Conservation (phyloP, 2,329 filamentous ascomycete genomes). For the Aureobasidium uvarum region DNA sequence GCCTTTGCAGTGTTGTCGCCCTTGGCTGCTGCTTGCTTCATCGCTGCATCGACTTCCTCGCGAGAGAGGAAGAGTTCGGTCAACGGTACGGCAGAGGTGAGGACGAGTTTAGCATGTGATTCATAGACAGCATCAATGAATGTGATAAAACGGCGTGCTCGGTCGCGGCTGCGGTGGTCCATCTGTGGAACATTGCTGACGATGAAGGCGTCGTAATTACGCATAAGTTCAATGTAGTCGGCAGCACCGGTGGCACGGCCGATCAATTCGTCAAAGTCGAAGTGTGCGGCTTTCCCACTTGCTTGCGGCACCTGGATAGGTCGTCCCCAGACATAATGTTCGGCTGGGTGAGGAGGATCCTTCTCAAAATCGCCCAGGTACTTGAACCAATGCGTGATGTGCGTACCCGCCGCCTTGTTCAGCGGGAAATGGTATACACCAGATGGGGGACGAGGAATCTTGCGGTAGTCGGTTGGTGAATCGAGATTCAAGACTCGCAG, state of each 20-base stretch:
- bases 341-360: conserved; percentile 72
- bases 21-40: conserved; percentile 39
- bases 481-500: conserved; percentile 92
- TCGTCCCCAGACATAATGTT: conserved; percentile 87
- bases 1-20: conserved; percentile 33
- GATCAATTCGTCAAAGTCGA: conserved; percentile 90
- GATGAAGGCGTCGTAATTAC: conserved; percentile 88
- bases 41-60: conserved; percentile 47
- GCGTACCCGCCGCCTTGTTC: conserved; percentile 70
- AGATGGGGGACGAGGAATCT: conserved; percentile 87
- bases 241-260: conserved; percentile 88
- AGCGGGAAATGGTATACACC: conserved; percentile 92
- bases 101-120: conserved; percentile 84
- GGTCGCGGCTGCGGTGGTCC: conserved; percentile 80
- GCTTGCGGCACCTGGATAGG: conserved; percentile 84
- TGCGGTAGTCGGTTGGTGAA: conserved; percentile 94
- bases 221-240: conserved; percentile 89
- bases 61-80: conserved; percentile 68
- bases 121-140: conserved; percentile 98
- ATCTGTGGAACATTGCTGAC: conserved; percentile 90
- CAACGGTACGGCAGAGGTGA: conserved; percentile 84
- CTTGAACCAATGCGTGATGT: conserved; percentile 92
- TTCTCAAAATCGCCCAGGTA: conserved; percentile 82
- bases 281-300: conserved; percentile 83
- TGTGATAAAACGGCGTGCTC: conserved; percentile 91